phyloP scores from a whole-genome alignment of 2,329 filamentous ascomycete species.

The Lizonia empirigonia region DNA sequence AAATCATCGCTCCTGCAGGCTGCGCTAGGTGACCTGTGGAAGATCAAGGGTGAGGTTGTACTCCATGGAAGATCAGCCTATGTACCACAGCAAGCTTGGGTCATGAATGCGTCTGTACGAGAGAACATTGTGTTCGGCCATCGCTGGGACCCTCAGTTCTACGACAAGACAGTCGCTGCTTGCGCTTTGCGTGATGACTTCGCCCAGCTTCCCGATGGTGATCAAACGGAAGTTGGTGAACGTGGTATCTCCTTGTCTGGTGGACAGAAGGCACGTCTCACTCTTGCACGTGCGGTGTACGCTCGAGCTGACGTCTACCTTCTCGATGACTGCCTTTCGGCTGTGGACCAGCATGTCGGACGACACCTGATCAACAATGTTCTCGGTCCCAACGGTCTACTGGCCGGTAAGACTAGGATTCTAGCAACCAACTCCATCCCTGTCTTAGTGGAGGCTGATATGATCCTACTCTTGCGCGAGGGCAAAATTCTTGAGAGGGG shows the following conservation, averaged over 20 bases:
- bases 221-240: constrained; percentile 95
- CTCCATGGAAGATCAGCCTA: constrained; percentile 86
- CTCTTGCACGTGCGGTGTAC: constrained; percentile 91
- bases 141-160: constrained; percentile 90
- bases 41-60: constrained; percentile 80
- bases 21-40: constrained; percentile 90
- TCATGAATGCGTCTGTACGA: constrained; percentile 96
- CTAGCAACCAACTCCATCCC: constrained; percentile 95
- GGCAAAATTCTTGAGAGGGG: constrained; percentile 84
- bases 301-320: constrained; percentile 96
- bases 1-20: constrained; percentile 93
- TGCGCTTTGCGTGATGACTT: constrained; percentile 94
- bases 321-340: constrained; percentile 90
- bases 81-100: constrained; percentile 91
- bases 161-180: constrained; percentile 88
- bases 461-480: constrained; percentile 82
- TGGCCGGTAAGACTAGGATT: constrained; percentile 85
- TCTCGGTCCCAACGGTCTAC: constrained; percentile 80
- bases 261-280: constrained; percentile 93
- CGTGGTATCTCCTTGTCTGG: constrained; percentile 94
- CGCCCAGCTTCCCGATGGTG: constrained; percentile 87
- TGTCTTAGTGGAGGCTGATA: constrained; percentile 86
- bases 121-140: constrained; percentile 98
- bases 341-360: constrained; percentile 97
- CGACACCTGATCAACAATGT: constrained; percentile 94